Conservation (phyloP, 1,139 yeast species). For the Pichia sp. region DNA sequence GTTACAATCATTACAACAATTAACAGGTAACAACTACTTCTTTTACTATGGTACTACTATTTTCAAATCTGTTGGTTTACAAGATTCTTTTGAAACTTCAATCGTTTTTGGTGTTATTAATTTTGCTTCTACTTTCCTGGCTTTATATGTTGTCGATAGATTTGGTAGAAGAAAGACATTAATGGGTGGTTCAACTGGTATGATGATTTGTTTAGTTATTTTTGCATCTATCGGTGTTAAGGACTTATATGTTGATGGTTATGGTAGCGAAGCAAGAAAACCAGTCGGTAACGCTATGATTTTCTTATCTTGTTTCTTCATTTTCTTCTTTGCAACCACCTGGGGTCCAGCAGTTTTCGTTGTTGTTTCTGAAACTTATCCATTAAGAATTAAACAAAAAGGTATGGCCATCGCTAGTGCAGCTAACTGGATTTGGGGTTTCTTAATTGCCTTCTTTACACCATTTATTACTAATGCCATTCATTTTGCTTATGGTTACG, state of each 20-base stretch:
- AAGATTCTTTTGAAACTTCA: slow-evolving; percentile 69
- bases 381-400: slow-evolving; percentile 72
- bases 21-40: slow-evolving; percentile 76
- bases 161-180: slow-evolving; percentile 68
- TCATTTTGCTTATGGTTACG: slow-evolving; percentile 63
- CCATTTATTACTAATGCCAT: slow-evolving; percentile 58
- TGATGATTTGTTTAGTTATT: slow-evolving; percentile 59
- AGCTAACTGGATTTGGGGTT: slow-evolving; percentile 76
- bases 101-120: slow-evolving; percentile 75
- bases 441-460: slow-evolving; percentile 68
- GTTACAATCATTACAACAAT: slow-evolving; percentile 67
- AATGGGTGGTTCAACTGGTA: slow-evolving; percentile 56
- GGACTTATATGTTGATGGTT: slow-evolving; percentile 51
- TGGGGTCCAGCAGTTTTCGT: slow-evolving; percentile 88
- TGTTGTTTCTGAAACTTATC: slow-evolving; percentile 72
- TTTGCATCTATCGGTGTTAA: slow-evolving; percentile 67
- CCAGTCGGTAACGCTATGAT: slow-evolving; percentile 73
- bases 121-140: slow-evolving; percentile 66
- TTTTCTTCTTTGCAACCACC: slow-evolving; percentile 77
- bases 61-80: slow-evolving; percentile 69
- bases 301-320: slow-evolving; percentile 70
- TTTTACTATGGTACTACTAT: slow-evolving; percentile 77
- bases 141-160: slow-evolving; percentile 60
- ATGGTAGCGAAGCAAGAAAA: slow-evolving; percentile 30
- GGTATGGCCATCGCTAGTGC: slow-evolving; percentile 73